These are phyloP conservation scores for Xylariomycetidae sp. DNA, from an alignment of 2,329 filamentous ascomycete species.

Conservation along the genomic window DNA sequence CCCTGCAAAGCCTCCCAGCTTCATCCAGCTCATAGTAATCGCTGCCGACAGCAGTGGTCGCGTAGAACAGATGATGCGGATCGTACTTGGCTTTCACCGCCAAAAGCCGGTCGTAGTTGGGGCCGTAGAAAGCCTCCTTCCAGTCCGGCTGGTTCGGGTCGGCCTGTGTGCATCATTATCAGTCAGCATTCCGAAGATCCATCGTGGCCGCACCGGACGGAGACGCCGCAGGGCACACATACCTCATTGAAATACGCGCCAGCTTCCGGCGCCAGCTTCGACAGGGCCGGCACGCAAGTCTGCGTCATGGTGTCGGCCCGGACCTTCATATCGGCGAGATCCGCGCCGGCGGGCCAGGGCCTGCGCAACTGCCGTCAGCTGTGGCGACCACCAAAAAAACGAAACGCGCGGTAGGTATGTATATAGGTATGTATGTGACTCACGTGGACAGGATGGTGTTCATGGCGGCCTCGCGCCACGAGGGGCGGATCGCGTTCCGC, in stretches of 20 bases:
- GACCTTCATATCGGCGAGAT: neutral
- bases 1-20: too few relatives aligned
- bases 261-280: neutral
- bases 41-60: conserved; percentile 42
- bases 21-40: too few relatives aligned
- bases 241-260: conserved; percentile 8
- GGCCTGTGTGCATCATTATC: conserved; percentile 1
- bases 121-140: conserved; percentile 39
- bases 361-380: too few relatives aligned
- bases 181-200: neutral
- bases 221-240: neutral
- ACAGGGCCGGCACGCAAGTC: neutral
- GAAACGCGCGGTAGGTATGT: too few relatives aligned
- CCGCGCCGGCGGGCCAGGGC: too few relatives aligned
- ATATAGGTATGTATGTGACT: too few relatives aligned
- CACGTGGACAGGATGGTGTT: too few relatives aligned
- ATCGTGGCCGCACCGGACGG: too few relatives aligned
- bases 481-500: conserved; percentile 8
- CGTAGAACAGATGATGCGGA: conserved; percentile 39
- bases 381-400: too few relatives aligned
- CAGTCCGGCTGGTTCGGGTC: conserved; percentile 19
- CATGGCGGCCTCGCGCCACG: conserved; percentile 8
- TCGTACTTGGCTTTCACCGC: conserved; percentile 47
- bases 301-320: neutral
- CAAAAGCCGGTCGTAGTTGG: conserved; percentile 35